Conservation (phyloP, 2,329 filamentous ascomycete genomes). For the Epicoccum nigrum region DNA sequence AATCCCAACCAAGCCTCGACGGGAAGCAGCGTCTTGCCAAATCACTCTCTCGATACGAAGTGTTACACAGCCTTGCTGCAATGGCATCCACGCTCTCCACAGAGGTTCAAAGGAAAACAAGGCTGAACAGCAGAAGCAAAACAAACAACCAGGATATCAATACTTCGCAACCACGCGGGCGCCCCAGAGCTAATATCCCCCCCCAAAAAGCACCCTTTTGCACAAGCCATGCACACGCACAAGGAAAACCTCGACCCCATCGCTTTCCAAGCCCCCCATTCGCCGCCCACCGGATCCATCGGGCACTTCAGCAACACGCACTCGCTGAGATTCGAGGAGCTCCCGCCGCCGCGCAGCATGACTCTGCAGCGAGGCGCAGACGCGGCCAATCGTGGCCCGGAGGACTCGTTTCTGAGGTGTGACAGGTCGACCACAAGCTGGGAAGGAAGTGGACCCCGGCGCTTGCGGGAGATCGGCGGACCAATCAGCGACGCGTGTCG, state of each 20-base stretch:
- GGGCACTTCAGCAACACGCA: constrained; percentile 27
- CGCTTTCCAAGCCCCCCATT: constrained; percentile 31
- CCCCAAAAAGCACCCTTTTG: constrained; percentile 24
- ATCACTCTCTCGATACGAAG: neutral
- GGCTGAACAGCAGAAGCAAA: constrained; percentile 4
- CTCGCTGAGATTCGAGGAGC: constrained; percentile 37
- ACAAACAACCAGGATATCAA: constrained; percentile 11
- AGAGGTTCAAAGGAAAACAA: neutral
- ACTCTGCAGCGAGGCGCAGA: constrained; percentile 39
- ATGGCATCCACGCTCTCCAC: constrained; percentile 8
- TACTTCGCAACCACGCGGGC: constrained; percentile 19
- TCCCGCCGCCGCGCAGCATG: constrained; percentile 36
- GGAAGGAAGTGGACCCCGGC: constrained; percentile 26
- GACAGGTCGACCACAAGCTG: constrained; percentile 17
- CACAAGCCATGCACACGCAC: constrained; percentile 38
- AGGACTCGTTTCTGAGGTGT: constrained; percentile 31
- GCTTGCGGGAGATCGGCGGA: constrained; percentile 27
- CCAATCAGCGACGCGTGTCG: constrained; percentile 33
- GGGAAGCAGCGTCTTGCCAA: neutral
- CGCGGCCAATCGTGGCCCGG: constrained; percentile 38
- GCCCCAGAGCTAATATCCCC: constrained; percentile 37
- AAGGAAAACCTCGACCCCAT: no score
- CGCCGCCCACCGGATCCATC: constrained; percentile 31
- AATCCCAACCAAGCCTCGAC: no score
- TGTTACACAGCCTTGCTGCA: no score